Percentiles rank a stretch among this genome's conserved stretches.
Conservation (phyloP, 164 flowering plant species). For the Vitis labrusca region DNA sequence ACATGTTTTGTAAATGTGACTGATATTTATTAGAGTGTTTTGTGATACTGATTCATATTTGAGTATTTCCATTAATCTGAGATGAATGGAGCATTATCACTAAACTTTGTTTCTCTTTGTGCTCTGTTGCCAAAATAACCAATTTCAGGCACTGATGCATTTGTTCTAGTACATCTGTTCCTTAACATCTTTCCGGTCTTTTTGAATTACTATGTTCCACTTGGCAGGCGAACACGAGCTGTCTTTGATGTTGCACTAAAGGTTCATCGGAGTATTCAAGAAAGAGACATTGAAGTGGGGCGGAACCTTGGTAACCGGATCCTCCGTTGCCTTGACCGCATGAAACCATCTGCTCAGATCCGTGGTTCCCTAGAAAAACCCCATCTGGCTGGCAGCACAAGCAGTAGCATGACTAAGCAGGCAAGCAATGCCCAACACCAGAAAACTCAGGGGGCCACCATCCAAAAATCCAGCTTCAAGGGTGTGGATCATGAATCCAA, state of each 20-base stretch:
- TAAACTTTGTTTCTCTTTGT: no score
- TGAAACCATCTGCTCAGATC: constrained; percentile 85
- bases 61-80: no score
- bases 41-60: no score
- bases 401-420: constrained; percentile 28
- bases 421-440: constrained; percentile 16
- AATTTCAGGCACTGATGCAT: background rate
- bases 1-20: no score
- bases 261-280: constrained; percentile 69
- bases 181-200: background rate
- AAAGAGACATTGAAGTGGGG: constrained; percentile 83
- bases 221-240: constrained; percentile 63
- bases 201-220: background rate
- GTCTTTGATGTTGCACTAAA: constrained; percentile 69
- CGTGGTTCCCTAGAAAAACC: constrained; percentile 33
- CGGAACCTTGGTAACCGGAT: constrained; percentile 85
- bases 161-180: constrained; percentile 3
- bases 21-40: no score
- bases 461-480: constrained; percentile 20
- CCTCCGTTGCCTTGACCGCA: constrained; percentile 71
- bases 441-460: constrained; percentile 20
- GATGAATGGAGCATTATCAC: no score
- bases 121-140: no score
- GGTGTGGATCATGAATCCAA: constrained; percentile 23
- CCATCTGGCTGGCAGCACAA: constrained; percentile 12